Conservation (phyloP, 129 eudicot genomes). For the Pulicaria dysenterica region DNA sequence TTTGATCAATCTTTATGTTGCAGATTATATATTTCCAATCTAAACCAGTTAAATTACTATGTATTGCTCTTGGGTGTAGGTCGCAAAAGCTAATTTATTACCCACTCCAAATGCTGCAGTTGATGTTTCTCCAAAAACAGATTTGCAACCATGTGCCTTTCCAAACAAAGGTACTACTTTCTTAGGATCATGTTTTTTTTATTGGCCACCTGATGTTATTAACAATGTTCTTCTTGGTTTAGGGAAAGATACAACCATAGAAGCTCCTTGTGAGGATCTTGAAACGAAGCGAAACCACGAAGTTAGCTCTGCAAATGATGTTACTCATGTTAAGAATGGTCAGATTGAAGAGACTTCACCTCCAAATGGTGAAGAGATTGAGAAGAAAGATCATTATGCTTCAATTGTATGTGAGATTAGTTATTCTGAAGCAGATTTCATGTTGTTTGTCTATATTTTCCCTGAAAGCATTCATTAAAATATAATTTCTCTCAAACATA, state of each 20-base stretch:
- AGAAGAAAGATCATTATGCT: conserved; percentile 13
- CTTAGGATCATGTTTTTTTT: neutral
- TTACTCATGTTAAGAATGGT: neutral
- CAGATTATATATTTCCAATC: neutral
- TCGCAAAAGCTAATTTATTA: conserved; percentile 13
- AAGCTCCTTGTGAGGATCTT: conserved; percentile 18
- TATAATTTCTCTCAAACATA: neutral
- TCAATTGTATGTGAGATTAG: conserved; percentile 3
- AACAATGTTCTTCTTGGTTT: neutral
- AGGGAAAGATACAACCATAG: neutral
- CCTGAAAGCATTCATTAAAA: neutral
- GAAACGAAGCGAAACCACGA: neutral
- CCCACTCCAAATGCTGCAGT: neutral
- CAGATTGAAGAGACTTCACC: conserved; percentile 11
- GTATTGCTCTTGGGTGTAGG: conserved; percentile 16
- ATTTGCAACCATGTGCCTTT: neutral
- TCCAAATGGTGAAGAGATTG: neutral
- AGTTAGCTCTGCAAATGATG: neutral
- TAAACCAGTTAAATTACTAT: neutral
- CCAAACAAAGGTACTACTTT: neutral
- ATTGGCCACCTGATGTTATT: neutral
- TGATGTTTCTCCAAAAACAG: neutral
- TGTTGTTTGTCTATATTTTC: neutral
- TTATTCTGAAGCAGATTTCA: neutral
- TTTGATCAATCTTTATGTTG: conserved; percentile 6